Evolutionary conservation across 2,329 filamentous ascomycete species (phyloP).

Genomic region (Apiospora rasikravindrae): DNA sequence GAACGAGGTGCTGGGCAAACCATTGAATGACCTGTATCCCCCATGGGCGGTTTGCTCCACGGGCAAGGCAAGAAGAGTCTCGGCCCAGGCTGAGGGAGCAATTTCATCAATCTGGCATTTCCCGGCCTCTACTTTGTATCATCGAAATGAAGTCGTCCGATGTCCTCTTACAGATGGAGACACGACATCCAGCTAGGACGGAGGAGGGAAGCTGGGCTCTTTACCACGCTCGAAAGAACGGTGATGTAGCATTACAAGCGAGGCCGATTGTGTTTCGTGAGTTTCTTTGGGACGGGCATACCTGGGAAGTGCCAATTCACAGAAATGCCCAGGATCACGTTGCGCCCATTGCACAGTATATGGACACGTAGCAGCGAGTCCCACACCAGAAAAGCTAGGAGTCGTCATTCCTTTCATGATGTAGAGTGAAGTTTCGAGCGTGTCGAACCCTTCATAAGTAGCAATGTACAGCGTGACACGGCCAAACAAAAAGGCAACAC

Average conservation of each 20-base stretch:
- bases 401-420: background rate
- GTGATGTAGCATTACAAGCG: background rate
- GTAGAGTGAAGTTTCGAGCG: background rate
- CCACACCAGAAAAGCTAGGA: background rate
- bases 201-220: background rate
- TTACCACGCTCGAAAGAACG: background rate
- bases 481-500: background rate
- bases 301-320: background rate
- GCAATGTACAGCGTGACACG: background rate
- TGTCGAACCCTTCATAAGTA: background rate
- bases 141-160: background rate
- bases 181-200: background rate
- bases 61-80: background rate
- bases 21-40: background rate
- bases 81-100: background rate
- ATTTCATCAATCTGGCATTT: background rate
- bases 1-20: conserved; percentile 1
- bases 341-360: background rate
- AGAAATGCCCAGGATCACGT: background rate
- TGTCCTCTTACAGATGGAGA: background rate
- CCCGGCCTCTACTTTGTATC: background rate
- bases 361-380: background rate
- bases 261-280: background rate
- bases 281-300: background rate
- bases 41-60: background rate